These are phyloP conservation scores for Mucor racemosus DNA, from an alignment of 371 early-diverging fungal species.

Conservation along the genomic window DNA sequence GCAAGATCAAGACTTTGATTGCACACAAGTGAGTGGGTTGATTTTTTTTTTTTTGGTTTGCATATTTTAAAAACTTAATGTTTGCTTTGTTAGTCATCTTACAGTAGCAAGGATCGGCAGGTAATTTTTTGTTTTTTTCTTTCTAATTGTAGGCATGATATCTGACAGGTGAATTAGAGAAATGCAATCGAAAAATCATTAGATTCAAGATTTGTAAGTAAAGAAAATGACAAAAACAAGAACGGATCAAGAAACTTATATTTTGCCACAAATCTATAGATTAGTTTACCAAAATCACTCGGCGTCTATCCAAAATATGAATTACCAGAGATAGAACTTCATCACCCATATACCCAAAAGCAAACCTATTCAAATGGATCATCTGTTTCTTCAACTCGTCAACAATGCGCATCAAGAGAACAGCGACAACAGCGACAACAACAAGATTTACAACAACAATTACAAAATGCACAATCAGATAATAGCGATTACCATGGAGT, in stretches of 20 bases:
- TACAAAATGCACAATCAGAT: not conserved
- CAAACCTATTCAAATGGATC: not conserved
- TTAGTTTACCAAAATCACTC: slow-evolving; percentile 10
- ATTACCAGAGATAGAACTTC: slow-evolving; percentile 15
- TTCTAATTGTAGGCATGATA: too few relatives aligned
- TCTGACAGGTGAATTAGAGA: not conserved
- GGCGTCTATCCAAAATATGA: slow-evolving; percentile 4
- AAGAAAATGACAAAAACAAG: not conserved
- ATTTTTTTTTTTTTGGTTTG: not conserved
- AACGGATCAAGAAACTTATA: not conserved
- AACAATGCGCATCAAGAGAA: slow-evolving; percentile 4
- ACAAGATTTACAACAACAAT: too few relatives aligned
- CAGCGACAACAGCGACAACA: not conserved
- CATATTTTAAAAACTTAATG: not conserved
- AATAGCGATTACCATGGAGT: not conserved
- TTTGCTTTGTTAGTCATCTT: not conserved
- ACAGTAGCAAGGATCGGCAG: not conserved
- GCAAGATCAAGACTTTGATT: not conserved
- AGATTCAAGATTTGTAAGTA: slow-evolving; percentile 16
- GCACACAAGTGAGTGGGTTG: not conserved
- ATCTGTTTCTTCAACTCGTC: slow-evolving; percentile 6
- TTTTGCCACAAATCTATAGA: not conserved
- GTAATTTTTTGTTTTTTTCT: not conserved
- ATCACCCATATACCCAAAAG: slow-evolving; percentile 18
- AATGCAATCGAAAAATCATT: slow-evolving; percentile 8